Conservation (phyloP, 1,284 basidiomycete genomes). For the Cutaneotrichosporon sp. region DNA sequence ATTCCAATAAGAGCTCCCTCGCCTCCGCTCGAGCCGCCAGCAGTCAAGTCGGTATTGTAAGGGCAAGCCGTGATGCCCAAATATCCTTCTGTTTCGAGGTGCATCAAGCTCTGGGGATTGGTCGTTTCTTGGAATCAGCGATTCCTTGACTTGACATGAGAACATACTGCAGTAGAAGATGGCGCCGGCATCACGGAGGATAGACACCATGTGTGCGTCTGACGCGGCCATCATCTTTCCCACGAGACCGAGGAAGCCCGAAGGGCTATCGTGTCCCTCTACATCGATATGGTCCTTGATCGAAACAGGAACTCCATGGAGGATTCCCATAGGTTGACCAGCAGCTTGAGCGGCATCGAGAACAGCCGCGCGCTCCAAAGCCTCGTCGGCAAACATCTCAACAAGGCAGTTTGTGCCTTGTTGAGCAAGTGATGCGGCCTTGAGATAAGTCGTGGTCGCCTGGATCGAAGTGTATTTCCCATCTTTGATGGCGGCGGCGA, state of each 20-base stretch:
- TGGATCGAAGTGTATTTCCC: constrained; percentile 25
- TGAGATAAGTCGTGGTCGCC: constrained; percentile 34
- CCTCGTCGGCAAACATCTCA: constrained; percentile 65
- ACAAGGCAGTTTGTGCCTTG: constrained; percentile 63
- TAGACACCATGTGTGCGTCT: constrained; percentile 23
- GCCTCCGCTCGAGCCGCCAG: constrained; percentile 64
- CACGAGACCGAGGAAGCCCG: constrained; percentile 27
- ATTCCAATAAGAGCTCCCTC: constrained; percentile 66
- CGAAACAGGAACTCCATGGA: constrained; percentile 64
- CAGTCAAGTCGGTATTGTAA: constrained; percentile 49
- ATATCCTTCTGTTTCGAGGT: constrained; percentile 22
- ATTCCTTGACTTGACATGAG: constrained; percentile 56
- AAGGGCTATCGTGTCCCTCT: constrained; percentile 43
- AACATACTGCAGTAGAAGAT: constrained; percentile 48
- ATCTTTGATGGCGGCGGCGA: constrained; percentile 41
- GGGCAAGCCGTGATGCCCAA: constrained; percentile 49
- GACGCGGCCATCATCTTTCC: constrained; percentile 23
- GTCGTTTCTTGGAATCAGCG: constrained; percentile 54
- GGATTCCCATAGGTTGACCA: constrained; percentile 58
- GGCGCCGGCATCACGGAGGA: constrained; percentile 33
- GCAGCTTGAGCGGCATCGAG: constrained; percentile 62
- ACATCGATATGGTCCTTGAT: constrained; percentile 57
- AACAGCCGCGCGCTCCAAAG: constrained; percentile 59
- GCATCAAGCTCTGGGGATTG: constrained; percentile 35
- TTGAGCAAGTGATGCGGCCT: constrained; percentile 29